Percentiles rank a stretch among this genome's conserved stretches.
These are phyloP conservation scores for Uronychia setigera DNA, from an alignment of 73 alveolate species.

Conservation along the genomic window DNA sequence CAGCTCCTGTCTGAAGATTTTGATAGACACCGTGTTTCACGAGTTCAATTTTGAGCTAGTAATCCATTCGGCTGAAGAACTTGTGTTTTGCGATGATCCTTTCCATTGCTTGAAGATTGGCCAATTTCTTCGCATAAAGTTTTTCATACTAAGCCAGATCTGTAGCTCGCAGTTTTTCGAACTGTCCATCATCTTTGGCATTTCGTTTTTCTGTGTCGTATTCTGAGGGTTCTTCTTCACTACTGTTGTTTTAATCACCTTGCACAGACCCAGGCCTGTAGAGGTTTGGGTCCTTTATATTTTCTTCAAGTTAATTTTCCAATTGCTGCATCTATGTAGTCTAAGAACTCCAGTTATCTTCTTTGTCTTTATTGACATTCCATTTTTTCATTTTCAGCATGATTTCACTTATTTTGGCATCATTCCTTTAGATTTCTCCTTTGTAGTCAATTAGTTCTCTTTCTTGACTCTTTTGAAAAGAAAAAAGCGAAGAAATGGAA, in stretches of 20 bases:
- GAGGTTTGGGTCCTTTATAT: background rate
- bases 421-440: background rate
- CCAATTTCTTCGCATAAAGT: background rate
- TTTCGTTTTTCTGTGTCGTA: too few species aligned
- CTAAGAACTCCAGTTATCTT: too few species aligned
- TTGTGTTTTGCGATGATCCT: background rate
- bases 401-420: background rate
- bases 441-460: background rate
- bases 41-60: background rate
- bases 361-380: background rate
- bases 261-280: background rate
- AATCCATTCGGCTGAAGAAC: background rate
- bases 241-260: background rate
- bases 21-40: background rate
- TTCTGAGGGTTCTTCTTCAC: too few species aligned
- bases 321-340: too few species aligned
- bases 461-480: background rate
- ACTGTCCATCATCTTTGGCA: too few species aligned
- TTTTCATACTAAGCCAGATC: background rate
- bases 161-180: background rate
- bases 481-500: background rate
- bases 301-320: too few species aligned
- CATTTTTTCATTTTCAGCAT: background rate
- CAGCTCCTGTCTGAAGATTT: too few species aligned
- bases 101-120: background rate